These are phyloP conservation scores for Chaetomium fimeti DNA, from an alignment of 495 filamentous ascomycete species.

Conservation along the genomic window DNA sequence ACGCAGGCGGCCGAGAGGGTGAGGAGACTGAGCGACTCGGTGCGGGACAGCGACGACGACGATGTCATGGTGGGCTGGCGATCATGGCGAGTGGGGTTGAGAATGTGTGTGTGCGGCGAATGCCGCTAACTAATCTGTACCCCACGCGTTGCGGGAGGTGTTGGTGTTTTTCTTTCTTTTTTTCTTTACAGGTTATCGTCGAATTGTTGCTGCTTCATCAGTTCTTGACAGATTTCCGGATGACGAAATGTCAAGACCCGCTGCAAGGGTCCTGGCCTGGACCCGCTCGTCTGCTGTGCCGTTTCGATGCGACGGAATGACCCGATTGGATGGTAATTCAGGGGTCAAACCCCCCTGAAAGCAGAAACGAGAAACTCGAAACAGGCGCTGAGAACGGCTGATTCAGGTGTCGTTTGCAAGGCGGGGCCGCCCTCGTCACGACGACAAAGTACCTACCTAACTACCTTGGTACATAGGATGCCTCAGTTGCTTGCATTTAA, in stretches of 20 bases:
- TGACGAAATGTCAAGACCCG: conserved; percentile 14
- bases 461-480: too few relatives aligned
- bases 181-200: too few relatives aligned
- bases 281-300: background rate
- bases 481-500: too few relatives aligned
- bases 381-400: background rate
- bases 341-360: background rate
- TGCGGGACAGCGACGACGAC: conserved; percentile 53
- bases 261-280: background rate
- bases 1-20: conserved; percentile 66
- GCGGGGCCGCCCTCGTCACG: too few relatives aligned
- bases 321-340: conserved; percentile 11
- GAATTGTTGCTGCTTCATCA: background rate
- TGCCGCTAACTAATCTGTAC: background rate
- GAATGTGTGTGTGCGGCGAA: background rate
- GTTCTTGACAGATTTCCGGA: conserved; percentile 26
- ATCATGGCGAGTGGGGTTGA: conserved; percentile 2
- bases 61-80: conserved; percentile 19
- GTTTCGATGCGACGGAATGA: background rate
- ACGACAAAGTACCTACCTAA: too few relatives aligned
- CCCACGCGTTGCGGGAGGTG: background rate
- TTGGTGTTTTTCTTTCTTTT: too few relatives aligned
- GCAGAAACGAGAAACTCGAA: background rate
- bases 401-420: too few relatives aligned
- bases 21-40: conserved; percentile 70